A percentile compares a stretch with the other conserved stretches of the same genome.
Evolutionary conservation across 352 stramenopile species (phyloP).

Genomic region (Pythium monospermum): DNA sequence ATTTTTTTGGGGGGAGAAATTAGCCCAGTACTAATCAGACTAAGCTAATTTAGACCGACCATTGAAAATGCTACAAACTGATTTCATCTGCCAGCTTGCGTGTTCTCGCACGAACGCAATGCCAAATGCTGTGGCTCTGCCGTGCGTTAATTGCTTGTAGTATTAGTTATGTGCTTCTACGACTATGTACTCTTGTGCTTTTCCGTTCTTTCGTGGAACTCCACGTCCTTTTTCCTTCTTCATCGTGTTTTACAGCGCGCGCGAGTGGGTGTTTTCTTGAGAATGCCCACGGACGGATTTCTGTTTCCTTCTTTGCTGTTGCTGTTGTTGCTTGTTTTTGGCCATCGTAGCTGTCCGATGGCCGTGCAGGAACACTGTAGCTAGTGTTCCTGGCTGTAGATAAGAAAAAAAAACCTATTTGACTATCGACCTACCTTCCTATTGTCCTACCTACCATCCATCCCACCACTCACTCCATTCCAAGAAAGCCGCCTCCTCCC

Average conservation of each 20-base stretch:
- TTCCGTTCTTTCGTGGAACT: neutral
- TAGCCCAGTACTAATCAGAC: neutral
- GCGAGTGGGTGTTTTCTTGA: too few species aligned
- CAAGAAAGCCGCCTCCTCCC: too few species aligned
- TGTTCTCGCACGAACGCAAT: too few species aligned
- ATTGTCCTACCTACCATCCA: constrained; percentile 19
- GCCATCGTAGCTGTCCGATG: constrained; percentile 6
- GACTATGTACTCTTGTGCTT: too few species aligned
- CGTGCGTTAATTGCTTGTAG: too few species aligned
- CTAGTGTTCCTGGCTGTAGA: too few species aligned
- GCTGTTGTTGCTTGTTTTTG: constrained; percentile 1
- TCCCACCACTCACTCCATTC: constrained; percentile 1
- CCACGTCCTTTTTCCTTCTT: neutral
- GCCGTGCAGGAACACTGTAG: too few species aligned
- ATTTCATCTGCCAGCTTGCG: too few species aligned
- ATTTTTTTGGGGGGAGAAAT: neutral
- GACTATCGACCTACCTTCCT: constrained; percentile 26
- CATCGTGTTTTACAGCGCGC: neutral
- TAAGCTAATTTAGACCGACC: too few species aligned
- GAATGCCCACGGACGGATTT: neutral
- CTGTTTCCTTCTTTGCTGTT: neutral
- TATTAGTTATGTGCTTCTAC: too few species aligned
- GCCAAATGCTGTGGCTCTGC: too few species aligned
- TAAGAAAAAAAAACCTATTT: constrained; percentile 22
- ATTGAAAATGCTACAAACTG: too few species aligned